Evolutionary conservation across 768 basidiomycete species (phyloP), one percentile per base, ranked within the genome.

Genomic region (Mycena haematopus): DNA sequence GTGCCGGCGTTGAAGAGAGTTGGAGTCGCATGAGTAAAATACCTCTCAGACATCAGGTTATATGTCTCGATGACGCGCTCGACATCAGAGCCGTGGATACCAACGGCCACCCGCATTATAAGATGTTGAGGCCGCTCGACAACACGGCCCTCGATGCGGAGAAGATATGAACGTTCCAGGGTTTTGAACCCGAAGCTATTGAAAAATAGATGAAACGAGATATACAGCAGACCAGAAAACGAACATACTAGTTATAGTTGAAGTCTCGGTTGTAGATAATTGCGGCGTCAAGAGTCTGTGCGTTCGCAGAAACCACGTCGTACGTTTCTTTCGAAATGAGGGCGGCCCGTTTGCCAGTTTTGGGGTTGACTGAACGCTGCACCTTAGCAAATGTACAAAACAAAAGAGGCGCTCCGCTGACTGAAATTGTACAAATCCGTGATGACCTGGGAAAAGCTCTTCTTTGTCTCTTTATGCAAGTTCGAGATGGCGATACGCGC

Each of bases 1-100:
- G 96, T 98, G 24, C 97, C 97, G 49, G 96, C 96, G 73, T 98
- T 99, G 87, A 99, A 99, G n/a, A 99, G 85, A 0, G 95, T 99
- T 9, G 97, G 97, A 0, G 95, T 96, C 1, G 96, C 97, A 72
- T 99, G 97, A 0, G 96, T 99, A 77, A 99, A 99, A 82, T 93
- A 98, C 22, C 96, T 90, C 77, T 98, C 93, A 13, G 93, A 96
- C 96, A 99, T 98, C 66, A 97, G 83, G 69, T 95, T 91, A 75
- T 95, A 94, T 0, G 96, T 97, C 80, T 97, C 89, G 65, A 98
- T 79, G 47, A 89, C 93, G 31, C 89, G 89, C 22, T 96, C 93
- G 56, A 98, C 85, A 73, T 99, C 91, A 10, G 78, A 72, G 3
- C 96, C 96, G 74, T 99, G 96, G 56, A 99, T 95, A 47, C 96